Conservation (phyloP, 768 basidiomycete genomes). For the Sutorius australiensis region DNA sequence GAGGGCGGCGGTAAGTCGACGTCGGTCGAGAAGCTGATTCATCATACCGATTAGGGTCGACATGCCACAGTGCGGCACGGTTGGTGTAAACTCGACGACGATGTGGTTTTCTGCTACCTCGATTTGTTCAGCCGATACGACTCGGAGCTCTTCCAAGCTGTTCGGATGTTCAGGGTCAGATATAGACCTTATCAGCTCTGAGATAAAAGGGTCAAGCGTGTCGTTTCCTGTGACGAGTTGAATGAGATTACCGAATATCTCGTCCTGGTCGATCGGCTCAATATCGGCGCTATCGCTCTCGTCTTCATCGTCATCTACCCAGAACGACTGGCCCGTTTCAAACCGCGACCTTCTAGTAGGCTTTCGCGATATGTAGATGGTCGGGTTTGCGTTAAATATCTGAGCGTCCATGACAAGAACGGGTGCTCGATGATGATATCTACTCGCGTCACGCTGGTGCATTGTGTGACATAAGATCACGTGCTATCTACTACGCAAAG, state of each 20-base stretch:
- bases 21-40: not conserved
- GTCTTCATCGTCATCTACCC: conserved; percentile 49
- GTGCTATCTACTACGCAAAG: conserved; percentile 8
- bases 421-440: conserved; percentile 2
- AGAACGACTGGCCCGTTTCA: conserved; percentile 49
- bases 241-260: conserved; percentile 73
- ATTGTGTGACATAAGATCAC: conserved; percentile 17
- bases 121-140: conserved; percentile 89
- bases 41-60: conserved; percentile 85
- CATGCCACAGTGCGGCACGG: conserved; percentile 97
- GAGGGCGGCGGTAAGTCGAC: not conserved
- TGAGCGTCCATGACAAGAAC: conserved; percentile 45
- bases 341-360: conserved; percentile 40
- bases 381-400: conserved; percentile 89
- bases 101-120: conserved; percentile 59
- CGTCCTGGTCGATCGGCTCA: conserved; percentile 82
- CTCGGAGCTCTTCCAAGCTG: conserved; percentile 90
- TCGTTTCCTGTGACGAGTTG: not conserved
- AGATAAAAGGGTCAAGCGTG: not conserved
- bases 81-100: conserved; percentile 92
- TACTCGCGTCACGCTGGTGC: conserved; percentile 14
- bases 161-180: conserved; percentile 95
- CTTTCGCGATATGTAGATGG: conserved; percentile 58
- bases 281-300: conserved; percentile 38
- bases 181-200: conserved; percentile 89